Percentiles rank a stretch among this genome's conserved stretches.
Conservation (phyloP, 345 rosid genomes). For the Syzygium grande region DNA sequence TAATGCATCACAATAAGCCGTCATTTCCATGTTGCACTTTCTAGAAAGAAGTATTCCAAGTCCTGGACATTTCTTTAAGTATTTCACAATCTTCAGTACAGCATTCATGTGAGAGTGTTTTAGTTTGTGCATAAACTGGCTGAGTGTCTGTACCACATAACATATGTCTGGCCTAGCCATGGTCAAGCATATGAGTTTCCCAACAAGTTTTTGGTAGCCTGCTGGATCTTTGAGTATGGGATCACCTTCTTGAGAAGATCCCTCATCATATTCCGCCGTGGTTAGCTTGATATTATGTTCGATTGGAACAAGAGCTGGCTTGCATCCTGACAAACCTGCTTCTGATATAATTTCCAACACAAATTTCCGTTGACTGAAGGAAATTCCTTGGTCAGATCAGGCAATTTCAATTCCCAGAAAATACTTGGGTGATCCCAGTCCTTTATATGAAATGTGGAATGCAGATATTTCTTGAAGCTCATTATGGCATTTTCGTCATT, state of each 20-base stretch:
- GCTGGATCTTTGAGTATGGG: not conserved
- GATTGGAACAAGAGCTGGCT: not conserved
- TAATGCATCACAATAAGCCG: not conserved
- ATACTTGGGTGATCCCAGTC: not conserved
- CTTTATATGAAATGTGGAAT: not conserved
- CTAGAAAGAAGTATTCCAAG: not conserved
- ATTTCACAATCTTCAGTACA: not conserved
- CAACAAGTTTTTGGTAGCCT: not conserved
- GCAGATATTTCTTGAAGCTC: not conserved
- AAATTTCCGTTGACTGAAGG: not conserved
- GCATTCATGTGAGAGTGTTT: not conserved
- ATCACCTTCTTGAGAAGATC: not conserved
- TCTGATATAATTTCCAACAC: not conserved
- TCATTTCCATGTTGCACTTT: not conserved
- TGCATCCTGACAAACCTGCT: accelerated
- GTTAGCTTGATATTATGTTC: not conserved
- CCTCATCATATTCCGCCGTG: accelerated
- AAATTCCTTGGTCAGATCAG: not conserved
- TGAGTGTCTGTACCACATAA: accelerated
- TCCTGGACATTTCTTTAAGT: not conserved
- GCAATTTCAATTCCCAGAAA: not conserved
- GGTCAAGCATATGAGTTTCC: not conserved
- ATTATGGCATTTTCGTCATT: not conserved
- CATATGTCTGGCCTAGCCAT: not conserved
- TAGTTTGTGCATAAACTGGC: not conserved